These are phyloP conservation scores for Fraxinus anomala DNA, from an alignment of 257 asterid species.

Conservation along the genomic window DNA sequence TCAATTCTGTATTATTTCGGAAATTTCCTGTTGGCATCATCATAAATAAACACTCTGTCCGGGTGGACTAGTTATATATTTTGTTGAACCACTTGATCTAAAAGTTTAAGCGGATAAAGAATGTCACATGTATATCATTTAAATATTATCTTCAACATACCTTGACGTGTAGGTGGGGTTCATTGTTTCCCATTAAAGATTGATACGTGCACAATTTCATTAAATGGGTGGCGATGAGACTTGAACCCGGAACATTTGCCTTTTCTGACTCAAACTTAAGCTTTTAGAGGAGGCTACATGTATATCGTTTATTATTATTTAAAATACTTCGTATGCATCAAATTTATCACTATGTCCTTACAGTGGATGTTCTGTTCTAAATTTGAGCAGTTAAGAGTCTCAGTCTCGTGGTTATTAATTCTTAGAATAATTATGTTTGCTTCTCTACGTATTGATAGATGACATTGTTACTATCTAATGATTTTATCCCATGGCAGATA, in stretches of 20 bases:
- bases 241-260: too few species aligned
- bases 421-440: not conserved
- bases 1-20: not conserved
- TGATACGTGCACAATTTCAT: too few species aligned
- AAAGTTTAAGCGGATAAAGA: not conserved
- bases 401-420: not conserved
- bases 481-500: constrained; percentile 51
- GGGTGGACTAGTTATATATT: not conserved
- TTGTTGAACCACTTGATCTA: not conserved
- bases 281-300: too few species aligned
- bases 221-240: not conserved
- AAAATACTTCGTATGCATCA: not conserved
- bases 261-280: too few species aligned
- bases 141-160: too few species aligned
- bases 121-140: not conserved
- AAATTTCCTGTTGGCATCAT: not conserved
- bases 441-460: constrained; percentile 18
- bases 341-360: not conserved
- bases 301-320: too few species aligned
- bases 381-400: constrained; percentile 3
- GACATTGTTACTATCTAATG: constrained; percentile 13
- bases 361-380: not conserved
- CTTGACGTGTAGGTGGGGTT: too few species aligned
- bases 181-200: too few species aligned
- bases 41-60: not conserved